Evolutionary conservation across 202 grass and related monocot species (phyloP).

Genomic region (Setaria italica): DNA sequence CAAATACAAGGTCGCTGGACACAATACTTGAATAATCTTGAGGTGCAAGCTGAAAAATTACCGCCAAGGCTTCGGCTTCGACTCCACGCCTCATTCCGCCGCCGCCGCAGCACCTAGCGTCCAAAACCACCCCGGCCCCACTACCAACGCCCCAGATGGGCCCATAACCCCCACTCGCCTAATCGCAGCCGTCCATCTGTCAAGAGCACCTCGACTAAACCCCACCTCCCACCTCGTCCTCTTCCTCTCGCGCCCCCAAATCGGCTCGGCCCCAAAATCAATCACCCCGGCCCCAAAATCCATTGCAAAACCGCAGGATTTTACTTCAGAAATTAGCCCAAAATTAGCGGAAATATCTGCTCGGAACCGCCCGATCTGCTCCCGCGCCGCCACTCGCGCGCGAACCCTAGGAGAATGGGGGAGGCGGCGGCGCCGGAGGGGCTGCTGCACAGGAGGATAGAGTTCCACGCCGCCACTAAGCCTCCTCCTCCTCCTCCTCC

Average conservation of each 20-base stretch:
- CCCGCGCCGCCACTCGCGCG: conserved; percentile 2
- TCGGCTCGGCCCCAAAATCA: not conserved
- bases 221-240: not conserved
- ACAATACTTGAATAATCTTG: not conserved
- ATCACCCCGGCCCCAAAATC: not conserved
- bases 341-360: not conserved
- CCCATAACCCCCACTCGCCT: too few species aligned
- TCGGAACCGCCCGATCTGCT: conserved; percentile 5
- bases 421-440: conserved; percentile 21
- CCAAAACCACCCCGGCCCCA: not conserved
- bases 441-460: conserved; percentile 48
- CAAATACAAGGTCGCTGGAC: not conserved
- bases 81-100: not conserved
- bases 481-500: not conserved
- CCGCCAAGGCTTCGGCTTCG: not conserved
- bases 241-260: not conserved
- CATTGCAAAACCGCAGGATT: conserved; percentile 14
- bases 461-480: conserved; percentile 53
- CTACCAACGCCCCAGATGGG: not conserved
- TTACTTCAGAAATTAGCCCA: not conserved
- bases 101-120: not conserved
- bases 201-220: not conserved
- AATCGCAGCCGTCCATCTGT: conserved; percentile 22
- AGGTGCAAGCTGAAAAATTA: not conserved
- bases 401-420: conserved; percentile 40